These are phyloP conservation scores for Leccinum obscurum DNA, from an alignment of 768 basidiomycete genomes.

Conservation along the genomic window DNA sequence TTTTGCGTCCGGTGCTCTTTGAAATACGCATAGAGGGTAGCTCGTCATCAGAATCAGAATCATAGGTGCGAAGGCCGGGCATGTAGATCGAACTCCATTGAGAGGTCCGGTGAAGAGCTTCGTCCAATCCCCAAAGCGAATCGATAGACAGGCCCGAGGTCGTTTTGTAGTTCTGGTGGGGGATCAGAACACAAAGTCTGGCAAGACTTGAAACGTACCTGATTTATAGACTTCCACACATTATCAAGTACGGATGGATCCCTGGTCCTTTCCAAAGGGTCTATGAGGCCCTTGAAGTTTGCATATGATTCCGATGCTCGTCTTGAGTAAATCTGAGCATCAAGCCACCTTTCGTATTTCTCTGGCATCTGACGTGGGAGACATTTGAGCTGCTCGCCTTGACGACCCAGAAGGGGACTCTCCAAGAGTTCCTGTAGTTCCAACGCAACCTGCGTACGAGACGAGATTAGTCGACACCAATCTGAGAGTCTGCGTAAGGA, in stretches of 20 bases:
- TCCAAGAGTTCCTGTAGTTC: conserved; percentile 68
- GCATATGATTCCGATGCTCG: conserved; percentile 51
- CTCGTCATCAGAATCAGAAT: conserved; percentile 31
- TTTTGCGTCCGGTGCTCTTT: conserved; percentile 20
- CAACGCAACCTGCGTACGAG: conserved; percentile 51
- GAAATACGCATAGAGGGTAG: conserved; percentile 7
- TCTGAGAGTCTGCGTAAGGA: conserved; percentile 41
- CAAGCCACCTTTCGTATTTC: conserved; percentile 63
- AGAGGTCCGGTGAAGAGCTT: conserved; percentile 50
- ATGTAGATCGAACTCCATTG: conserved; percentile 56
- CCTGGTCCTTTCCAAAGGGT: conserved; percentile 59
- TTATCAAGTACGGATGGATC: conserved; percentile 49
- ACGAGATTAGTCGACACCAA: neutral
- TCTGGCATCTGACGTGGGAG: conserved; percentile 54
- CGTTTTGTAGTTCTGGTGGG: conserved; percentile 55
- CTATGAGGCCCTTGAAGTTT: conserved; percentile 56
- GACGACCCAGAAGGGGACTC: conserved; percentile 55
- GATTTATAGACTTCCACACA: conserved; percentile 66
- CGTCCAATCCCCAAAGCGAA: conserved; percentile 61
- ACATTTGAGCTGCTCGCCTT: conserved; percentile 53
- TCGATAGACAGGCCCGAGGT: conserved; percentile 57
- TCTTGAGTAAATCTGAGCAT: conserved; percentile 64
- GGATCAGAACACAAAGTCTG: conserved; percentile 6
- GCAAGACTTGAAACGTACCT: conserved; percentile 39
- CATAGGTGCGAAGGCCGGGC: conserved; percentile 20